Evolutionary conservation across 768 basidiomycete genomes (phyloP), one percentile per base, ranked within the genome.

Genomic region (Suillus brevipes): DNA sequence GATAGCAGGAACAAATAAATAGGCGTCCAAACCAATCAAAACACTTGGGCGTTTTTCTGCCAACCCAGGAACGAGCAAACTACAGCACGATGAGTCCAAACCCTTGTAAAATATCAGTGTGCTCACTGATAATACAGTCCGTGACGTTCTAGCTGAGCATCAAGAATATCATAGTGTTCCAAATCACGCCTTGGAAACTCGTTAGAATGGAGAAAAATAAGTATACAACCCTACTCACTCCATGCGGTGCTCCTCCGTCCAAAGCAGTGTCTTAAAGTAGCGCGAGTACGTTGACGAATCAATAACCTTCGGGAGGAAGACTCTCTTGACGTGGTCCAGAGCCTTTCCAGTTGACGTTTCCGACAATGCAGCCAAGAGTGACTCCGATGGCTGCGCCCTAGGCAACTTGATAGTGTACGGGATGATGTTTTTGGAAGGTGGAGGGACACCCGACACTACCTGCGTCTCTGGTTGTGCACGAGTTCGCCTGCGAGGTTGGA

Each of bases 11-110:
- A 68, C 67, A 64, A 57, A 62, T 65, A 71, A 65, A 64, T 76
- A 76, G 60, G 82, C 80, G 64, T 70, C 80, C 71, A 83, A 79
- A 60, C 86, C 87, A 20, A 86, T 79, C 20, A 87, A 78, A 18
- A 88, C 84, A 25, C 83, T 85, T 0, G 87, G 87, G 4, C 87
- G 78, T 58, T 84, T 83, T 73, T 88, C 85, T 2, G 83, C 85
- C 1, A 88, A 75, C 6, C 86, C 87, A 38, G 83, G 78, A 10
- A 89, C 85, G 38, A 75, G 63, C 6, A 88, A 73, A 31, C 86
- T 88, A 45, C 10, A 59, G 12, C 5, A 40, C 12, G 6, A 59
- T 31, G 25, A 59, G 58, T 10, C 20, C 7, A 3, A 59, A 28
- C 25, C 6, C 5, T 25, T 28, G 16, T 28, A 6, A 31, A 59